A percentile compares a stretch with the other conserved stretches of the same genome.
Conservation (phyloP, 306 rosid species). For the Lotus japonicus region DNA sequence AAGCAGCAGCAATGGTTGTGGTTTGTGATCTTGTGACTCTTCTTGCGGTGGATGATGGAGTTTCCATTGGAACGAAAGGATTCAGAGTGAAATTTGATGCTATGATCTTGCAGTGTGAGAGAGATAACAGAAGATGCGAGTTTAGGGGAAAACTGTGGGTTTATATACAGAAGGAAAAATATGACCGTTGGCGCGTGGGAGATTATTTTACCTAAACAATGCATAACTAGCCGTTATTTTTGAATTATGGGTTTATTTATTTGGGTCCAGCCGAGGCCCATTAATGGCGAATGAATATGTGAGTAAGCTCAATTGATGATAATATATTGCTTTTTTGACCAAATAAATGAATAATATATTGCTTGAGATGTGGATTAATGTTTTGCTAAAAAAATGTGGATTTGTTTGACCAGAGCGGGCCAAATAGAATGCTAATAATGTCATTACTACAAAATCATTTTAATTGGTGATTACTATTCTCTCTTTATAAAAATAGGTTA, state of each 20-base stretch:
- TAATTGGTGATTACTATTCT: too few species aligned
- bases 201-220: not conserved
- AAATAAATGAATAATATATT: too few species aligned
- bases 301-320: too few species aligned
- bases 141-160: not conserved
- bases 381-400: too few species aligned
- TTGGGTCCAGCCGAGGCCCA: not conserved
- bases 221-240: slow-evolving; percentile 66
- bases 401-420: too few species aligned
- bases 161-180: slow-evolving; percentile 33
- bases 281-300: too few species aligned
- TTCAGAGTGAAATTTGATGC: not conserved
- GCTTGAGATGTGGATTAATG: too few species aligned
- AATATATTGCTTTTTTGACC: too few species aligned
- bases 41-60: slow-evolving; percentile 67
- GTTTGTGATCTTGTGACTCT: slow-evolving; percentile 70
- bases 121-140: not conserved
- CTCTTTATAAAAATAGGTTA: too few species aligned
- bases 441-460: too few species aligned
- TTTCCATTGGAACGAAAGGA: slow-evolving; percentile 50
- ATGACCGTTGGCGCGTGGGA: slow-evolving; percentile 85
- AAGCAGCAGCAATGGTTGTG: slow-evolving; percentile 15
- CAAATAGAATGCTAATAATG: too few species aligned
- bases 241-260: not conserved
- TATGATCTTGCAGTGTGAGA: not conserved